A percentile compares a stretch with the other conserved stretches of the same genome.
phyloP scores from a whole-genome alignment of 768 basidiomycete species.

The Pleurotus tuoliensis region DNA sequence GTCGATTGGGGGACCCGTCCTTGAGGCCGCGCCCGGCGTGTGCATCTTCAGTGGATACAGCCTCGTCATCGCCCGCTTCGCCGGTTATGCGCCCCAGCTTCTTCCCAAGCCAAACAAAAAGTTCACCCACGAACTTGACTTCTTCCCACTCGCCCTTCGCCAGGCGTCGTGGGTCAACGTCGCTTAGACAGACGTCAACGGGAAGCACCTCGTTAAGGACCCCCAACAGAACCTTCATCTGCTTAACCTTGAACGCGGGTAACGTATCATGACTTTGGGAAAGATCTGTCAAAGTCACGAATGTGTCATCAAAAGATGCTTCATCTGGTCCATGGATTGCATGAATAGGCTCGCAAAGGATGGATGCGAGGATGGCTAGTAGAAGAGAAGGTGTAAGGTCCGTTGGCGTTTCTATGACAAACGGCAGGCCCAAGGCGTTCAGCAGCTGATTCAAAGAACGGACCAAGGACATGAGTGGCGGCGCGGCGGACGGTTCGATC shows the following conservation, averaged over 20 bases:
- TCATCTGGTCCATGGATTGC: conserved; percentile 18
- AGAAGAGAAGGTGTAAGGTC: conserved; percentile 74
- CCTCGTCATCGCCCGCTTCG: not conserved
- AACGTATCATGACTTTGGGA: conserved; percentile 7
- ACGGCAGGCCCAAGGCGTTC: conserved; percentile 37
- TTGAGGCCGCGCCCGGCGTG: too few species aligned
- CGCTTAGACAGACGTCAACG: conserved; percentile 59
- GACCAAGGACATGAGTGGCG: conserved; percentile 16
- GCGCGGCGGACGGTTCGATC: too few species aligned
- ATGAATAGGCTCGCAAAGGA: conserved; percentile 53
- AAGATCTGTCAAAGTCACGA: not conserved
- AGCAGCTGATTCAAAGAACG: conserved; percentile 46
- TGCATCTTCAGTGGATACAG: not conserved
- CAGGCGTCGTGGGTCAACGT: conserved; percentile 60
- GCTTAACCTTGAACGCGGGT: conserved; percentile 44
- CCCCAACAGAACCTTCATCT: conserved; percentile 74
- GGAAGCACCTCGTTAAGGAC: conserved; percentile 60
- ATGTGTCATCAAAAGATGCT: conserved; percentile 1
- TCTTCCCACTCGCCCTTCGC: conserved; percentile 66
- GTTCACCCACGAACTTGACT: conserved; percentile 57
- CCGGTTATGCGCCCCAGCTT: conserved; percentile 31
- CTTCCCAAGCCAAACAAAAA: conserved; percentile 68
- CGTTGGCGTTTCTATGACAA: conserved; percentile 42
- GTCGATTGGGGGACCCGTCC: not conserved
- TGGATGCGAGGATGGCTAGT: conserved; percentile 63